Percentiles rank a stretch among this genome's conserved stretches.
Evolutionary conservation across 345 rosid species (phyloP).

Genomic region (Microthlaspi erraticum): DNA sequence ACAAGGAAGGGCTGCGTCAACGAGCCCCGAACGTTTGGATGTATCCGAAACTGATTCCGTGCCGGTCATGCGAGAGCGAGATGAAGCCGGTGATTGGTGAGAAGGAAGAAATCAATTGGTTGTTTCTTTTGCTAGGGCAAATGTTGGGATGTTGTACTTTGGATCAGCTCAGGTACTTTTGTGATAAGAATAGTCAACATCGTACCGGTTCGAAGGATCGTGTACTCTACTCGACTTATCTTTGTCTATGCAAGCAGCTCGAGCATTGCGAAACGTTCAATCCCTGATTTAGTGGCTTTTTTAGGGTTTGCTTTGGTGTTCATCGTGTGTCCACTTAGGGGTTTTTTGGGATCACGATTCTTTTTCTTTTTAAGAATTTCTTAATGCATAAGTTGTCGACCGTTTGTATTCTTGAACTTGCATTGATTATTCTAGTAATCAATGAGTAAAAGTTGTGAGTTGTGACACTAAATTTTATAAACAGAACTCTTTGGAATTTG

Average conservation of each 20-base stretch:
- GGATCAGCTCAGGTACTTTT: slow-evolving; percentile 73
- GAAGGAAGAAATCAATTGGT: slow-evolving; percentile 69
- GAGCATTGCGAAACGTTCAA: slow-evolving; percentile 46
- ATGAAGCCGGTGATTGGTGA: slow-evolving; percentile 59
- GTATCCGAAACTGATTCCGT: slow-evolving; percentile 53
- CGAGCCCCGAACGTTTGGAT: slow-evolving; percentile 70
- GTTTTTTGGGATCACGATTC: background rate
- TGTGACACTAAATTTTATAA: no score
- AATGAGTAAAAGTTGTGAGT: background rate
- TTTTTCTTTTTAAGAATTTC: background rate
- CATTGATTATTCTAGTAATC: background rate
- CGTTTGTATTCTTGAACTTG: background rate
- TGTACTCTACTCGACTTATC: slow-evolving; percentile 63
- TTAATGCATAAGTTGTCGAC: background rate
- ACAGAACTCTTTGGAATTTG: no score
- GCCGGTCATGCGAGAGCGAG: slow-evolving; percentile 54
- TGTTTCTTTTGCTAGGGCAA: slow-evolving; percentile 83
- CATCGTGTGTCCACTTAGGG: slow-evolving; percentile 4
- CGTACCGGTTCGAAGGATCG: slow-evolving; percentile 84
- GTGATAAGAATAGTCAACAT: slow-evolving; percentile 63
- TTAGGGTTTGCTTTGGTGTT: slow-evolving; percentile 6
- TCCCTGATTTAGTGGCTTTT: background rate
- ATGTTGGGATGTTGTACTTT: slow-evolving; percentile 74
- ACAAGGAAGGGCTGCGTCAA: slow-evolving; percentile 53
- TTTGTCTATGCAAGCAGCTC: slow-evolving; percentile 65